Conservation (phyloP, 2,329 filamentous ascomycete species). For the Ascomycota sp. region DNA sequence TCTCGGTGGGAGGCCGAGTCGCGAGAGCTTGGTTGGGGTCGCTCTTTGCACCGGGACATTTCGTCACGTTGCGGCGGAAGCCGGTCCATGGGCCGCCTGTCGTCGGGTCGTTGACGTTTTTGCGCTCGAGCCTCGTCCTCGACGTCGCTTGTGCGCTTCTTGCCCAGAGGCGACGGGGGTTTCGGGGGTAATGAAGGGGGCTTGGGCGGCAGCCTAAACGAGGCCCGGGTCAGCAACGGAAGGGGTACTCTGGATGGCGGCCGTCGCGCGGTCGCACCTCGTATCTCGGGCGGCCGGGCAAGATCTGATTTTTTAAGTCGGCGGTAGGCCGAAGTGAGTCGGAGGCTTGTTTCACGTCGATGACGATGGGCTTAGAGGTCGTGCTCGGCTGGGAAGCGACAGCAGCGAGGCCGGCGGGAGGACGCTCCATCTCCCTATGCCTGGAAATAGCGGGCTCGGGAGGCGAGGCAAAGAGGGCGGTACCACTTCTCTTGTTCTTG, state of each 20-base stretch:
- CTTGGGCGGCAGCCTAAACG: conserved; percentile 15
- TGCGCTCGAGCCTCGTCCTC: conserved; percentile 22
- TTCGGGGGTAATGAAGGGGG: conserved; percentile 15
- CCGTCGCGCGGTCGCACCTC: conserved; percentile 7
- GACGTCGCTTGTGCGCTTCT: conserved; percentile 23
- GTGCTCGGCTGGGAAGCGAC: conserved; percentile 1
- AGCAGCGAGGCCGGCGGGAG: conserved; percentile 5
- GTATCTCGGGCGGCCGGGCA: conserved; percentile 10
- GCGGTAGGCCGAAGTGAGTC: not conserved
- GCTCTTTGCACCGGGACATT: conserved; percentile 12
- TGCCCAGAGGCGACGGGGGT: conserved; percentile 21
- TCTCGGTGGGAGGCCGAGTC: conserved; percentile 12
- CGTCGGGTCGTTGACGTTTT: conserved; percentile 25
- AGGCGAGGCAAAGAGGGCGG: conserved; percentile 15
- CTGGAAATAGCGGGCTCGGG: conserved; percentile 13
- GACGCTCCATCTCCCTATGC: conserved; percentile 13
- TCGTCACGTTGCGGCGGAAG: conserved; percentile 13
- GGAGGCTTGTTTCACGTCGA: conserved; percentile 1
- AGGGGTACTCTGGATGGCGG: not conserved
- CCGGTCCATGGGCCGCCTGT: conserved; percentile 11
- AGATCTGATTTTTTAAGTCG: conserved; percentile 7
- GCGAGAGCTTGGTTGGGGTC: conserved; percentile 4
- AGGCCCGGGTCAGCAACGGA: conserved; percentile 3
- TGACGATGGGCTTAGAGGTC: conserved; percentile 3
- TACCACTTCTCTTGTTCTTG: conserved; percentile 28